Base-by-base conservation (phyloP, 2,329 filamentous ascomycete genomes). In the Aspergillus thermomutatus region DNA sequence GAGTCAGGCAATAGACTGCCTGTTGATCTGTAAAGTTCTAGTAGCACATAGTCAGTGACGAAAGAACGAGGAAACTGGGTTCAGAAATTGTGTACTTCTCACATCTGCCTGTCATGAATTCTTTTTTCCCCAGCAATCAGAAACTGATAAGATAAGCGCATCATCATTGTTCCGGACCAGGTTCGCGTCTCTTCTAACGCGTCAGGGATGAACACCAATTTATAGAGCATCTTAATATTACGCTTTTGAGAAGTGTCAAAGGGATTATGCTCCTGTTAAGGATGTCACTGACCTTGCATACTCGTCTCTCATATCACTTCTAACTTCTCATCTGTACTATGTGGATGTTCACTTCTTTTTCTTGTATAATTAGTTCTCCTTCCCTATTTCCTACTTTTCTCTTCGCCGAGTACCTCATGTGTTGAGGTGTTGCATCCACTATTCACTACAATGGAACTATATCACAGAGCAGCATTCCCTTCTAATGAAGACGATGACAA, bases 61-160 rank as follows among this genome's bases (percentile, higher is more conserved):
- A 46, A n/a, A 23, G 23, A 26, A 23, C 14, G 21, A 25, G 21
- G 23, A 46, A 25, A 14, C 4, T n/a, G 11, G 4, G 8, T 46
- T 37, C 31, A 37, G 21, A 46, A 46, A 23, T 25, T 17, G 21
- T 8, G 14, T 46, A 17, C 10, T 23, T 11, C 10, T 34, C 26
- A 5, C 23, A 23, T 28, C 26, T 17, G 5, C n/a, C 31, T 50
- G 48, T 10, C 26, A 25, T 25, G 21, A 25, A 26, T 25, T 21
- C 2, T 17, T 46, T 46, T 55, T 53, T 41, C n/a, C 31, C 43
- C 31, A 43, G 9, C 17, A n/a, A n/a, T 23, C 26, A 34, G 23
- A 49, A 56, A 56, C 26, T 45, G 61, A 64, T 66, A 64, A 63
- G 62, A 64, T 64, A 66, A 64, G 28, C 57, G 59, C 49, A 52